phyloP scores from a whole-genome alignment of 441 rosid genomes.

The Gossypium davidsonii region DNA sequence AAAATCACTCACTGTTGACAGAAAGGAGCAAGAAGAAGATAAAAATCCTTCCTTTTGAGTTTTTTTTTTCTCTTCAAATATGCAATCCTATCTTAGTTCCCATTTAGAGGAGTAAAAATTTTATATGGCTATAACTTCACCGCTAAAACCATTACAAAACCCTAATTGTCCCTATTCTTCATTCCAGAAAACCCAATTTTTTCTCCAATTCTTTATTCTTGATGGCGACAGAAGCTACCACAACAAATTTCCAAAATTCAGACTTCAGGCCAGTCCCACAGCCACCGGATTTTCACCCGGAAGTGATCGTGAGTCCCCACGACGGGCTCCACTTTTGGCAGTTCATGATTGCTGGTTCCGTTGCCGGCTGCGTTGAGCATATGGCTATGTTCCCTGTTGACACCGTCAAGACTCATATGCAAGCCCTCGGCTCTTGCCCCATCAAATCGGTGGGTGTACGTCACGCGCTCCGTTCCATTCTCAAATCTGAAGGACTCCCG shows the following conservation, averaged over 20 bases:
- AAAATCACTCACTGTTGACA: neutral
- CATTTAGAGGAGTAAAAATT: neutral
- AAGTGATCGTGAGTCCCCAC: slow-evolving; percentile 33
- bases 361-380: slow-evolving; percentile 89
- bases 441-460: slow-evolving; percentile 55
- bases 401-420: slow-evolving; percentile 79
- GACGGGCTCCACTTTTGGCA: slow-evolving; percentile 81
- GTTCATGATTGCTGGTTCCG: slow-evolving; percentile 81
- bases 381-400: slow-evolving; percentile 94
- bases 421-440: slow-evolving; percentile 71
- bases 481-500: slow-evolving; percentile 53
- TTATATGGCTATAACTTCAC: neutral
- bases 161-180: slow-evolving; percentile 2
- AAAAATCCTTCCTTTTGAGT: neutral
- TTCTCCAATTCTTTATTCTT: neutral
- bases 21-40: neutral
- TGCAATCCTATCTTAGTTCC: neutral
- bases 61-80: neutral
- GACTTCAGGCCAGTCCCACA: slow-evolving; percentile 50
- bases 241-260: slow-evolving; percentile 58
- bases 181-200: neutral
- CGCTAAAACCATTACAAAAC: neutral
- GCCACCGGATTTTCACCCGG: slow-evolving; percentile 35
- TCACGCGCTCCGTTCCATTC: slow-evolving; percentile 60
- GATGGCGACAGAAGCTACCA: slow-evolving; percentile 73